These are phyloP conservation scores for Cytospora schulzeri DNA, from an alignment of 2,329 filamentous ascomycete genomes.

Conservation along the genomic window DNA sequence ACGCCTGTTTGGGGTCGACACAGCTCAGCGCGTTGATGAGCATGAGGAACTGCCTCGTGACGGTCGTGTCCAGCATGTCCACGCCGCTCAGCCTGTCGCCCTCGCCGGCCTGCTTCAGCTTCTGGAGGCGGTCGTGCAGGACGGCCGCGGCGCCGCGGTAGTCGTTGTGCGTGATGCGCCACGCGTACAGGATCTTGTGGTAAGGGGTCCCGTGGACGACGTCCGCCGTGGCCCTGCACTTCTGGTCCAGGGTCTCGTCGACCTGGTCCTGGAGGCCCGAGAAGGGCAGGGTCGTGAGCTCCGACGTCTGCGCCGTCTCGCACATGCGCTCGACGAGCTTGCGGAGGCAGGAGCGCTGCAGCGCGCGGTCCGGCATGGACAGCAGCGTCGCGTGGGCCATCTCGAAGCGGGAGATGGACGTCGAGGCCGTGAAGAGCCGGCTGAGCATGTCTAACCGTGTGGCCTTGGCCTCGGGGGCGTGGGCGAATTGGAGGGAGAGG, in stretches of 20 bases:
- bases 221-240: constrained; percentile 70
- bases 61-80: constrained; percentile 62
- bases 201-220: constrained; percentile 70
- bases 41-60: constrained; percentile 79
- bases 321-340: constrained; percentile 72
- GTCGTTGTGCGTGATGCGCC: constrained; percentile 81
- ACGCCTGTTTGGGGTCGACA: constrained; percentile 79
- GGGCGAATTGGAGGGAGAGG: constrained; percentile 68
- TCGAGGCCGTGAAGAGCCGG: constrained; percentile 79
- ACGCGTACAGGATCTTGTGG: constrained; percentile 88
- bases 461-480: constrained; percentile 37
- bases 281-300: constrained; percentile 77
- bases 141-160: constrained; percentile 77
- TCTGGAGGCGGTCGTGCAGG: constrained; percentile 64
- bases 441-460: constrained; percentile 73
- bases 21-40: constrained; percentile 92
- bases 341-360: constrained; percentile 73
- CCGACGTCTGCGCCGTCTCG: constrained; percentile 63
- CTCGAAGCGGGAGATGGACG: constrained; percentile 78
- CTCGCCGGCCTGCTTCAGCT: constrained; percentile 60
- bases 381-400: constrained; percentile 79
- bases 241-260: constrained; percentile 73
- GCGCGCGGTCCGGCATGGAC: constrained; percentile 68
- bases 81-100: constrained; percentile 57
- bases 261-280: constrained; percentile 75